phyloP scores from a whole-genome alignment of 176 grass and related monocot species.

The Musa itinerans region DNA sequence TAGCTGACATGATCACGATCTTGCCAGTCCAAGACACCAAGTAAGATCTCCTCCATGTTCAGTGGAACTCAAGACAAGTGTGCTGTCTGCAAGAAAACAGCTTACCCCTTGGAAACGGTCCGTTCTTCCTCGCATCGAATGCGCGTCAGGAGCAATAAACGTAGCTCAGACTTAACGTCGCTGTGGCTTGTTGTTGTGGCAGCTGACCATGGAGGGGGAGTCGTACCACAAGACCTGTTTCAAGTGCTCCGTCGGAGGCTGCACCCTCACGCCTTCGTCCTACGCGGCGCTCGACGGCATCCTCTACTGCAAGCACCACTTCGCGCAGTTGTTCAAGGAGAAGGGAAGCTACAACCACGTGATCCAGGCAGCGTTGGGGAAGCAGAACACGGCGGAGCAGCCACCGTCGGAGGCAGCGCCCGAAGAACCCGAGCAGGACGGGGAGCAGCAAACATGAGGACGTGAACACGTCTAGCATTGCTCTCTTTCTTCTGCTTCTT shows the following conservation, averaged over 20 bases:
- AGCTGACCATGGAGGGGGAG: constrained; percentile 79
- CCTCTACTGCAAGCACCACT: constrained; percentile 95
- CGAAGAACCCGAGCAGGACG: not conserved
- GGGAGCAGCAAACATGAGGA: not conserved
- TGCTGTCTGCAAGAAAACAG: constrained; percentile 71
- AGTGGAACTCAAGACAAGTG: constrained; percentile 87
- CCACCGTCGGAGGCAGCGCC: not conserved
- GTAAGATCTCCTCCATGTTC: constrained; percentile 72
- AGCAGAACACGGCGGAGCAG: constrained; percentile 39
- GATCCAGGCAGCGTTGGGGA: constrained; percentile 33
- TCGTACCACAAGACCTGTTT: constrained; percentile 94
- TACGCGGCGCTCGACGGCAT: constrained; percentile 83
- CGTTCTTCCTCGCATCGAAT: not conserved
- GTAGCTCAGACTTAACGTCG: not conserved
- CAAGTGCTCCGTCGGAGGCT: constrained; percentile 74
- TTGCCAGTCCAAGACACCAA: constrained; percentile 57
- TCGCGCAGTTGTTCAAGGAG: constrained; percentile 84
- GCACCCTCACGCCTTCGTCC: constrained; percentile 71
- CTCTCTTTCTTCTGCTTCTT: too few relatives aligned
- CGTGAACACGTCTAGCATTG: too few relatives aligned
- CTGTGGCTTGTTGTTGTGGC: constrained; percentile 1
- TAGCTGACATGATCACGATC: too few relatives aligned
- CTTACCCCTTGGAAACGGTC: constrained; percentile 90
- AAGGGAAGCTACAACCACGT: constrained; percentile 94
- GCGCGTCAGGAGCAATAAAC: not conserved